These are phyloP conservation scores for Lentithecium fluviatile DNA, from an alignment of 495 filamentous ascomycete genomes.

Conservation along the genomic window DNA sequence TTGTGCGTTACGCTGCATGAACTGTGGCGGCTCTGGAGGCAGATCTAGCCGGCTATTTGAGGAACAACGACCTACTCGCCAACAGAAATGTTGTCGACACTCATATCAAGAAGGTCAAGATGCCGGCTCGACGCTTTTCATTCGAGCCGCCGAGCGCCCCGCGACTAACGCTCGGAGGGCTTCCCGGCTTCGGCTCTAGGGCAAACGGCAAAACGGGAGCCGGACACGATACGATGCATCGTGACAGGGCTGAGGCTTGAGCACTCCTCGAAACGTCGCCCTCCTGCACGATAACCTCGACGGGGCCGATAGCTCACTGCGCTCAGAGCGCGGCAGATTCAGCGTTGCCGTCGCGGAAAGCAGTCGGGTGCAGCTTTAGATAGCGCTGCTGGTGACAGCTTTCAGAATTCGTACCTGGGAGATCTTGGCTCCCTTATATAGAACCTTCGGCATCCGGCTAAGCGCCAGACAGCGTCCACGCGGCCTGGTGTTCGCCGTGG, in stretches of 20 bases:
- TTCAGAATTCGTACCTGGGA: neutral
- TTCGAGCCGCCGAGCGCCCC: conserved; percentile 1
- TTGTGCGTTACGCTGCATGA: neutral
- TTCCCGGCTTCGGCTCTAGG: neutral
- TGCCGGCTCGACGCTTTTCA: neutral
- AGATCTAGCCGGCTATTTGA: conserved; percentile 4
- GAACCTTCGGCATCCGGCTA: conserved; percentile 14
- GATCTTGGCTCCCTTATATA: conserved; percentile 27
- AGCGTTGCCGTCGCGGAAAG: neutral
- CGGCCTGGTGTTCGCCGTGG: neutral
- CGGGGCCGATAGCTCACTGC: neutral
- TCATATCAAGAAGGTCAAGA: neutral
- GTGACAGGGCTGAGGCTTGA: conserved; percentile 20
- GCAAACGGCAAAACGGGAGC: conserved; percentile 8
- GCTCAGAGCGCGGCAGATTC: neutral
- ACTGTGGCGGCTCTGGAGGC: neutral
- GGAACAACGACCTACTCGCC: conserved; percentile 1
- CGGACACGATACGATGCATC: conserved; percentile 11
- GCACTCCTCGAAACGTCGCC: neutral
- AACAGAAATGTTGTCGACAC: neutral
- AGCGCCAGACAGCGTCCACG: conserved; percentile 19
- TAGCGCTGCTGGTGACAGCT: conserved; percentile 1
- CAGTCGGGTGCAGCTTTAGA: neutral
- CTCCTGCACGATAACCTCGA: neutral
- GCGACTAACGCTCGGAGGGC: neutral